These are phyloP conservation scores for Schizopora paradoxa DNA, from an alignment of 1,284 basidiomycete species.

Conservation along the genomic window DNA sequence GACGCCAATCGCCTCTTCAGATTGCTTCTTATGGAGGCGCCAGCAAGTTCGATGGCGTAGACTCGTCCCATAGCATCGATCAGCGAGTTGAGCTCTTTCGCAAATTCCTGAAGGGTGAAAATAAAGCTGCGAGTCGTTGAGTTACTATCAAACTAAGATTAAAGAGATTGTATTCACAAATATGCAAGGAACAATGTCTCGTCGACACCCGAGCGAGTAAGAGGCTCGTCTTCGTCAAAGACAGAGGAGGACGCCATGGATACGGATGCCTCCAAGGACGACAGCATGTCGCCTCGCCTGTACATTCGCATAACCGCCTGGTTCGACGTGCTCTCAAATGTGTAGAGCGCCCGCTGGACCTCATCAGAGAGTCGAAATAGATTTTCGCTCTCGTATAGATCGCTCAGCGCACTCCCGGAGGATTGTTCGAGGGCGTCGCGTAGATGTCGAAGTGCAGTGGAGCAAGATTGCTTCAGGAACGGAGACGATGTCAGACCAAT, in stretches of 20 bases:
- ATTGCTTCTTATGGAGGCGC: slow-evolving; percentile 35
- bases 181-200: slow-evolving; percentile 79
- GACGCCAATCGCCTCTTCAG: slow-evolving; percentile 30
- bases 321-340: slow-evolving; percentile 80
- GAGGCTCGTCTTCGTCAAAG: slow-evolving; percentile 39
- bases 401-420: slow-evolving; percentile 17
- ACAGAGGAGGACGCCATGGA: slow-evolving; percentile 2
- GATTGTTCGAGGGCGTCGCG: slow-evolving; percentile 59
- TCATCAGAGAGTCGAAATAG: slow-evolving; percentile 56
- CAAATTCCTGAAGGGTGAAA: slow-evolving; percentile 90
- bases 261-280: slow-evolving; percentile 28
- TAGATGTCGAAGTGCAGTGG: slow-evolving; percentile 51
- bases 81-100: slow-evolving; percentile 73
- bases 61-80: slow-evolving; percentile 78
- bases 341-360: slow-evolving; percentile 63
- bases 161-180: slow-evolving; percentile 58
- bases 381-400: slow-evolving; percentile 20
- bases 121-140: slow-evolving; percentile 59
- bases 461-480: slow-evolving; percentile 52
- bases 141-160: background rate
- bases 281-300: slow-evolving; percentile 44
- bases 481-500: background rate
- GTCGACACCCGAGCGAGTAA: slow-evolving; percentile 18
- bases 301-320: slow-evolving; percentile 78
- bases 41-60: slow-evolving; percentile 53